Conservation (phyloP, 768 basidiomycete species). For the Rubroboletus satanas region DNA sequence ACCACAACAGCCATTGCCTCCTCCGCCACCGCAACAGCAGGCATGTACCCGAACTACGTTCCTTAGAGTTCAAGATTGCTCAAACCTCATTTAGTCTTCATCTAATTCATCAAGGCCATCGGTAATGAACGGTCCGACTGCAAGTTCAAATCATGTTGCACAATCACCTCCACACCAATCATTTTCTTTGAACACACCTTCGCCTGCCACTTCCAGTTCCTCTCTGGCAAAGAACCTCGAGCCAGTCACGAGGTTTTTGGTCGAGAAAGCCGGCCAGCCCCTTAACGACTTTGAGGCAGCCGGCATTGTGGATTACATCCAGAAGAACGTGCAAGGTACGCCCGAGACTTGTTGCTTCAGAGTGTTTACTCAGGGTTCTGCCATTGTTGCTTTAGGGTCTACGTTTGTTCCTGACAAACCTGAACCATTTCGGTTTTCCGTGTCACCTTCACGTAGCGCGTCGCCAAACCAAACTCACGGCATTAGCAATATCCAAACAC, state of each 20-base stretch:
- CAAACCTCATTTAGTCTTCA: constrained; percentile 24
- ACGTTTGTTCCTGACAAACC: constrained; percentile 34
- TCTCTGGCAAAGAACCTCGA: constrained; percentile 44
- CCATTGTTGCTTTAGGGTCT: constrained; percentile 21
- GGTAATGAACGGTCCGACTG: constrained; percentile 13
- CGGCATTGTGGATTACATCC: constrained; percentile 52
- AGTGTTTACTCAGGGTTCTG: constrained; percentile 10
- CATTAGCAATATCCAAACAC: constrained; percentile 25
- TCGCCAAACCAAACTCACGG: constrained; percentile 22
- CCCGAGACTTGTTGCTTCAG: constrained; percentile 4
- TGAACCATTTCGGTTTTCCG: constrained; percentile 64
- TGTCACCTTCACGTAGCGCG: constrained; percentile 31
- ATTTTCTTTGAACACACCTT: constrained; percentile 19
- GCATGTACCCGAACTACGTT: constrained; percentile 23
- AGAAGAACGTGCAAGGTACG: constrained; percentile 49
- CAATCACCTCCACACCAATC: constrained; percentile 13
- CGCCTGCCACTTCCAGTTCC: constrained; percentile 12
- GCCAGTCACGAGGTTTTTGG: constrained; percentile 46
- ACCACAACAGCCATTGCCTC: constrained; percentile 20
- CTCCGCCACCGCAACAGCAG: constrained; percentile 23
- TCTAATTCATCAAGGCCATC: constrained; percentile 16
- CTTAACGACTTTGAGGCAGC: constrained; percentile 52
- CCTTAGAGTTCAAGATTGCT: constrained; percentile 19
- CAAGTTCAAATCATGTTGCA: constrained; percentile 9
- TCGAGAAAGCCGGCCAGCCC: constrained; percentile 43